Percentiles rank a stretch among this genome's conserved stretches.
These are phyloP conservation scores for Amylocarpus encephaloides DNA, from an alignment of 2,329 filamentous ascomycete genomes.

Conservation along the genomic window DNA sequence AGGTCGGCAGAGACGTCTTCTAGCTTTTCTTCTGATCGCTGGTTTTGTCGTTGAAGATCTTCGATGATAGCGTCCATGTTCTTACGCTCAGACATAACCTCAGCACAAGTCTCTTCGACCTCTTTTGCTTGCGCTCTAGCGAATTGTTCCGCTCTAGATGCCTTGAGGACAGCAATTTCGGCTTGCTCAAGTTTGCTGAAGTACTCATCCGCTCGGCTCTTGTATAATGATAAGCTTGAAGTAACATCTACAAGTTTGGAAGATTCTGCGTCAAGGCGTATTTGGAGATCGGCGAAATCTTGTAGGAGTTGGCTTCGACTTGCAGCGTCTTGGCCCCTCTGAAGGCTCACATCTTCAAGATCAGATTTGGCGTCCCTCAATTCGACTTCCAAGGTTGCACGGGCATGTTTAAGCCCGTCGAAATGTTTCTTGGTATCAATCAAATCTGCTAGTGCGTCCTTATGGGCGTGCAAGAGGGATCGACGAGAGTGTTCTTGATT, in stretches of 20 bases:
- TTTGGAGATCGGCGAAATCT: slow-evolving; percentile 90
- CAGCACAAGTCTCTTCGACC: slow-evolving; percentile 83
- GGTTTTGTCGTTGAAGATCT: slow-evolving; percentile 82
- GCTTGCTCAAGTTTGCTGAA: slow-evolving; percentile 96
- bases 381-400: slow-evolving; percentile 75
- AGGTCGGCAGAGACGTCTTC: slow-evolving; percentile 90
- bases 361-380: slow-evolving; percentile 79
- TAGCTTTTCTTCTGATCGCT: slow-evolving; percentile 82
- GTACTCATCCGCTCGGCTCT: slow-evolving; percentile 88
- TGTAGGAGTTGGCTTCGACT: slow-evolving; percentile 83
- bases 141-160: slow-evolving; percentile 85
- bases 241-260: slow-evolving; percentile 79
- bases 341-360: slow-evolving; percentile 69
- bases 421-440: slow-evolving; percentile 81
- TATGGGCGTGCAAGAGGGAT: slow-evolving; percentile 75
- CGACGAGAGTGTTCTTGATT: slow-evolving; percentile 86
- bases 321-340: slow-evolving; percentile 80
- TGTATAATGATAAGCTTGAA: slow-evolving; percentile 82
- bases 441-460: slow-evolving; percentile 77
- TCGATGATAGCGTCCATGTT: slow-evolving; percentile 83
- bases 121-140: slow-evolving; percentile 85
- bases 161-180: slow-evolving; percentile 91
- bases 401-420: slow-evolving; percentile 78
- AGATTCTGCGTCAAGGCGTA: slow-evolving; percentile 81
- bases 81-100: slow-evolving; percentile 86